These are phyloP conservation scores for Cinnamomum micranthum DNA, from an alignment of 164 flowering plant species.

Conservation along the genomic window DNA sequence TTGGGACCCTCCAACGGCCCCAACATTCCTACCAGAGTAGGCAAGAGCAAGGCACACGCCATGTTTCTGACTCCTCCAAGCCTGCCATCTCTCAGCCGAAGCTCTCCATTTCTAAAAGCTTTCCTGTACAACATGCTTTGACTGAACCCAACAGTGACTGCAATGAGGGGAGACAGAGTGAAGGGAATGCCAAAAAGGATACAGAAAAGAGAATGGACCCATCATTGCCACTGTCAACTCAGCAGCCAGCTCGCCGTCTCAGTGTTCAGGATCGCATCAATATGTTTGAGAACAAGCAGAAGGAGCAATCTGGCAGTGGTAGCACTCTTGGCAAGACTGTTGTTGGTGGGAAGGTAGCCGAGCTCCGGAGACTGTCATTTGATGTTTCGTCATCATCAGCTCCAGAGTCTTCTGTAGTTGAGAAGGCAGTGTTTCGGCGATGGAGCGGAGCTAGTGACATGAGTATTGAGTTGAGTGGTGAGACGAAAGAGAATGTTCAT, in stretches of 20 bases:
- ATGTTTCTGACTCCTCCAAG: conserved; percentile 26
- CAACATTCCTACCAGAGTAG: conserved; percentile 14
- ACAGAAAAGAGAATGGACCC: conserved; percentile 22
- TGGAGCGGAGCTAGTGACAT: conserved; percentile 71
- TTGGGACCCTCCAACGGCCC: conserved; percentile 23
- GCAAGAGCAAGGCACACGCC: conserved; percentile 18
- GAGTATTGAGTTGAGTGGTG: conserved; percentile 27
- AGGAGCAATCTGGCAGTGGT: conserved; percentile 45
- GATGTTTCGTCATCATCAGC: conserved; percentile 51
- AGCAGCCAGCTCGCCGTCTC: conserved; percentile 63
- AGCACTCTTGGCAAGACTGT: conserved; percentile 52
- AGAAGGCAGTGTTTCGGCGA: conserved; percentile 75
- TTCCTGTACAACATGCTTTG: conserved; percentile 18
- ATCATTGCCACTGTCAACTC: conserved; percentile 9
- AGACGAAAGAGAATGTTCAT: conserved; percentile 60
- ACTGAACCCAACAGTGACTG: conserved; percentile 32
- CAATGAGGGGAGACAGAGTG: conserved; percentile 28
- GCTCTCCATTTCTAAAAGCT: conserved; percentile 14
- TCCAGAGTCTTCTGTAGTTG: conserved; percentile 15
- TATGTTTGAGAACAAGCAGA: conserved; percentile 87
- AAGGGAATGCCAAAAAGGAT: conserved; percentile 11
- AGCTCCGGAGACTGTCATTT: conserved; percentile 69
- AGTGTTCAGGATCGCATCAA: conserved; percentile 95
- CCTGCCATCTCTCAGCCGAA: conserved; percentile 11
- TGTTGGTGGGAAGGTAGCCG: conserved; percentile 43